These are phyloP conservation scores for Geotrichum carabidarum DNA, from an alignment of 1,139 yeast genomes.

Conservation along the genomic window DNA sequence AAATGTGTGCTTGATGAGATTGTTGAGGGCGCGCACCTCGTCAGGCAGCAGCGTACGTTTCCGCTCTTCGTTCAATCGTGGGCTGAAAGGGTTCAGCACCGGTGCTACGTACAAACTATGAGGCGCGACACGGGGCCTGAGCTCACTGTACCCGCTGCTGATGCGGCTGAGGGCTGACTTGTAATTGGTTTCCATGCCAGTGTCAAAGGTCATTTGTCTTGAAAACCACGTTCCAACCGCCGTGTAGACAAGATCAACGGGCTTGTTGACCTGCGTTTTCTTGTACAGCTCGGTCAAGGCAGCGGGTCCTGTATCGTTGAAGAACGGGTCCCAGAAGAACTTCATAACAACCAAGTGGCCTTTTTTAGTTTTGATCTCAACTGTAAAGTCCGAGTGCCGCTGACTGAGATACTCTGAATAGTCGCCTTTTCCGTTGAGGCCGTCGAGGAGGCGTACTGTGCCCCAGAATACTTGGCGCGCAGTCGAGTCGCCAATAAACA, in stretches of 20 bases:
- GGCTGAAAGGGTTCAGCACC: conserved; percentile 5
- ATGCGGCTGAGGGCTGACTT: conserved; percentile 10
- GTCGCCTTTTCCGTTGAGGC: conserved; percentile 7
- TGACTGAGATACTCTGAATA: conserved; percentile 8
- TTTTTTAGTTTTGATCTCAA: neutral
- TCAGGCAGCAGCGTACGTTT: neutral
- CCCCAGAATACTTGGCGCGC: conserved; percentile 22
- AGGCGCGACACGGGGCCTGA: neutral
- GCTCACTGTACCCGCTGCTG: neutral
- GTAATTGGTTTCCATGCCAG: conserved; percentile 8
- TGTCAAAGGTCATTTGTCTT: neutral
- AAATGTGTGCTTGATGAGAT: neutral
- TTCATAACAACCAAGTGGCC: neutral
- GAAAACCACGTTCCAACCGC: conserved; percentile 19
- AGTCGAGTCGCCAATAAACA: conserved; percentile 20
- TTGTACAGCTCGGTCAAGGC: neutral
- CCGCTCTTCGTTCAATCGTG: conserved; percentile 6
- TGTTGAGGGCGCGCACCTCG: conserved; percentile 7
- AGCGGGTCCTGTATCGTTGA: conserved; percentile 14
- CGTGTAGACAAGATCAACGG: conserved; percentile 11
- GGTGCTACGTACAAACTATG: conserved; percentile 8
- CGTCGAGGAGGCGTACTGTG: conserved; percentile 10
- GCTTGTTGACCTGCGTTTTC: neutral
- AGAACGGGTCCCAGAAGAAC: conserved; percentile 20
- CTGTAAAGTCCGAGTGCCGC: conserved; percentile 9